phyloP scores from a whole-genome alignment of 768 basidiomycete genomes.

The Phallus indusiatus region DNA sequence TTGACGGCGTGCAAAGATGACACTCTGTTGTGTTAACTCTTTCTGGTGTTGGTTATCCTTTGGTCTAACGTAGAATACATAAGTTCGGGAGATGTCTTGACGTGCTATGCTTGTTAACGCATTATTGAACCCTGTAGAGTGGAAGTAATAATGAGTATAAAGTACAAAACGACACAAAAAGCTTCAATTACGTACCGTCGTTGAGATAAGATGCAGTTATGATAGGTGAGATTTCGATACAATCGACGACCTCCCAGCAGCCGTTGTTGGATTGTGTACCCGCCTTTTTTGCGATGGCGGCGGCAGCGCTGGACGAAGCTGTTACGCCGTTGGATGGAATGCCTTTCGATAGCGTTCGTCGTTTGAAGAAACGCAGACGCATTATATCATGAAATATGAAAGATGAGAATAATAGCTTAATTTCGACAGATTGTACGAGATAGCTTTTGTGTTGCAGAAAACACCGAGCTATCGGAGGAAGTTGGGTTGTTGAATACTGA shows the following conservation, averaged over 20 bases:
- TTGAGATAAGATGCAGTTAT: constrained; percentile 50
- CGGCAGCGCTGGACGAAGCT: no score
- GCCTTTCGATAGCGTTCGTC: not conserved
- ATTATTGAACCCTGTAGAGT: no score
- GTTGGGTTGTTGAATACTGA: no score
- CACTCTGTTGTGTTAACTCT: constrained; percentile 21
- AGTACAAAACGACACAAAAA: no score
- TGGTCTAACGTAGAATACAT: constrained; percentile 51
- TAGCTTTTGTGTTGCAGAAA: no score
- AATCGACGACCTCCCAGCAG: not conserved
- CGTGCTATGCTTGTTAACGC: constrained; percentile 52
- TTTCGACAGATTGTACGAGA: no score
- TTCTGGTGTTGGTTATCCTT: constrained; percentile 30
- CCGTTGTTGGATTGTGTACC: no score
- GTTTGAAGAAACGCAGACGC: not conserved
- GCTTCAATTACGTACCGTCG: constrained; percentile 29
- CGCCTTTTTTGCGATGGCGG: no score
- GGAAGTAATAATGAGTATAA: no score
- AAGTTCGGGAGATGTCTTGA: constrained; percentile 49
- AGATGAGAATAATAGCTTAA: not conserved
- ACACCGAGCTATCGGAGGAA: no score
- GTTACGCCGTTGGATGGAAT: not conserved
- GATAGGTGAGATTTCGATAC: not conserved
- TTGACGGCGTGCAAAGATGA: constrained; percentile 56
- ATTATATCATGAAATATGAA: not conserved